Conservation (phyloP, 1,139 yeast species). For the Yamadazyma atlantica region DNA sequence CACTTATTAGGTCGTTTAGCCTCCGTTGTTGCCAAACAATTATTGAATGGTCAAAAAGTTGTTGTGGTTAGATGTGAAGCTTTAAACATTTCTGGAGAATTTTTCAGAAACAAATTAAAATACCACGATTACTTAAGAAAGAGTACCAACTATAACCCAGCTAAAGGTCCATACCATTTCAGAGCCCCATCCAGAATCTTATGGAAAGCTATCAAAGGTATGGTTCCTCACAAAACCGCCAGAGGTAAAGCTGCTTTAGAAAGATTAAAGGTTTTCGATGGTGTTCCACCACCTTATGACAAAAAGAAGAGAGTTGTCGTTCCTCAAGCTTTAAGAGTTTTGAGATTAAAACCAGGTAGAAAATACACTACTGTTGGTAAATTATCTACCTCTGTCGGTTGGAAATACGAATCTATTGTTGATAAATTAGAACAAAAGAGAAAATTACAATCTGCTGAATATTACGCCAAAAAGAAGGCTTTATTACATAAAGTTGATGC, state of each 20-base stretch:
- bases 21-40: conserved; percentile 96
- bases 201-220: conserved; percentile 99
- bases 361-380: conserved; percentile 98
- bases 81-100: conserved; percentile 98
- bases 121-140: conserved; percentile 99
- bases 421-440: conserved; percentile 99
- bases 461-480: conserved; percentile 98
- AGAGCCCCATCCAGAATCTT: conserved; percentile 99
- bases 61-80: conserved; percentile 98
- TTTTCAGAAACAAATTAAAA: conserved; percentile 99
- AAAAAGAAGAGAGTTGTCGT: conserved; percentile 99
- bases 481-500: conserved; percentile 86
- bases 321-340: conserved; percentile 99
- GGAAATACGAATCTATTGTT: conserved; percentile 99
- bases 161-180: conserved; percentile 99
- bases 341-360: conserved; percentile 99
- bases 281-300: conserved; percentile 99
- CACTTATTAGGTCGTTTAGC: conserved; percentile 99
- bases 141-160: conserved; percentile 98
- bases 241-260: conserved; percentile 99
- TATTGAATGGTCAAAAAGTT: conserved; percentile 96
- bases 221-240: conserved; percentile 99
- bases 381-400: conserved; percentile 95
- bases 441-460: conserved; percentile 98
- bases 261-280: conserved; percentile 99